Base-by-base conservation (phyloP, 2,329 filamentous ascomycete genomes). In the Penicillium sp. region DNA sequence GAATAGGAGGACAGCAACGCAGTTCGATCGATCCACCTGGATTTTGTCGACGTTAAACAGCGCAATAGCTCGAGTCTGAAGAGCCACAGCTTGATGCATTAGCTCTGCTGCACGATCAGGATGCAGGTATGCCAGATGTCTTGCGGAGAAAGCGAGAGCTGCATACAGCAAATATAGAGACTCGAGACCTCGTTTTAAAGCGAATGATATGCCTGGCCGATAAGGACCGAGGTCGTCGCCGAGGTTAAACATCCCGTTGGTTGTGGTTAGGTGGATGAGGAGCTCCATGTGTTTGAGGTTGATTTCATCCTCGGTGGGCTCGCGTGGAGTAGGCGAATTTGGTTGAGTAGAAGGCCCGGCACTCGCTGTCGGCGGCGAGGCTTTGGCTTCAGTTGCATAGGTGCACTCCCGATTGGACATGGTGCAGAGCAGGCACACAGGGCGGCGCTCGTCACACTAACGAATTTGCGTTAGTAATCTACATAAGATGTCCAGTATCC, bases 361-460 rank as follows among this genome's bases (percentile, higher is more conserved):
- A 9, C 31, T 26, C 15, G 17, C 15, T 6, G 30, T 23, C 4
- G 44, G 3, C n/a, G 49, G 26, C 5, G 44, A 13, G 30, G 9
- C 45, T 44, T 17, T 26, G 51, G 6, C 35, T 29, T 55, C 38
- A 26, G 58, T 49, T 31, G 50, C 29, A 17, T 35, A 60, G 29
- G 29, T 60, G 44, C 58, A 60, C 2, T 60, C 58, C 44, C 58
- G 50, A 11, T 38, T 26, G 29, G 58, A 60, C 50, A 60, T 54
- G 49, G n/a, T 54, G 19, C 58, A 60, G 4, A 55, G 49, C 3
- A 60, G 38, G 44, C 58, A 60, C 38, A 23, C 49, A n/a, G 58
- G 58, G 15, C 50, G 58, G 11, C 29, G 41, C 35, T 60, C 58
- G 23, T 60, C 58, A 30, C 58, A 60, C 58, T 60, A 41, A 2